A percentile compares a stretch with the other conserved stretches of the same genome.
These are phyloP conservation scores for Clitopilus hobsonii DNA, from an alignment of 768 basidiomycete species.

Conservation along the genomic window DNA sequence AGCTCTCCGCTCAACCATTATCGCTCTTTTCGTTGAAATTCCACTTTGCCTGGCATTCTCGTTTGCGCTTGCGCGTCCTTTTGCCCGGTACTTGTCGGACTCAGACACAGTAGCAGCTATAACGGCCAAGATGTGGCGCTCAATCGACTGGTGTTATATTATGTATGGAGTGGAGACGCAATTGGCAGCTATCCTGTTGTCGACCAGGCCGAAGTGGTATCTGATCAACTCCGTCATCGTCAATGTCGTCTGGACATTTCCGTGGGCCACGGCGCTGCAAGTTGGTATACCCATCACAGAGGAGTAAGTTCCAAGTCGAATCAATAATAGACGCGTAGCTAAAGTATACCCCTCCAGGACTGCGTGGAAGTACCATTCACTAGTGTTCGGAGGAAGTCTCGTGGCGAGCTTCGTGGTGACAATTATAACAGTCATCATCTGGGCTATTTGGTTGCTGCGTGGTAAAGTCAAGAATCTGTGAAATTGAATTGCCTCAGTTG, in stretches of 20 bases:
- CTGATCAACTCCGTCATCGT: background rate
- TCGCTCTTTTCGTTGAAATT: conserved; percentile 14
- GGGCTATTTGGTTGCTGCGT: conserved; percentile 1
- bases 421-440: conserved; percentile 2
- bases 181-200: conserved; percentile 17
- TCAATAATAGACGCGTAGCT: background rate
- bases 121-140: conserved; percentile 19
- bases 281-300: conserved; percentile 4
- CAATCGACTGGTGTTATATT: conserved; percentile 21
- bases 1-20: conserved; percentile 11
- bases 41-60: conserved; percentile 16
- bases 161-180: conserved; percentile 19
- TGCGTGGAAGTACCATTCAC: conserved; percentile 5
- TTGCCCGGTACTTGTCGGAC: conserved; percentile 18
- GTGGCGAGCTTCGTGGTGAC: conserved; percentile 3
- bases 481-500: background rate
- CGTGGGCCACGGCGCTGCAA: conserved; percentile 2
- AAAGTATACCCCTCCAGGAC: background rate
- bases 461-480: conserved; percentile 3
- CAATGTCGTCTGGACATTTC: conserved; percentile 10
- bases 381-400: conserved; percentile 5
- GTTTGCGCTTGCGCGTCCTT: conserved; percentile 12
- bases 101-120: conserved; percentile 18
- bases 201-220: conserved; percentile 17
- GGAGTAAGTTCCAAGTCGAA: background rate